Conservation (phyloP, 1,284 basidiomycete species). For the Apiotrichum porosum region DNA sequence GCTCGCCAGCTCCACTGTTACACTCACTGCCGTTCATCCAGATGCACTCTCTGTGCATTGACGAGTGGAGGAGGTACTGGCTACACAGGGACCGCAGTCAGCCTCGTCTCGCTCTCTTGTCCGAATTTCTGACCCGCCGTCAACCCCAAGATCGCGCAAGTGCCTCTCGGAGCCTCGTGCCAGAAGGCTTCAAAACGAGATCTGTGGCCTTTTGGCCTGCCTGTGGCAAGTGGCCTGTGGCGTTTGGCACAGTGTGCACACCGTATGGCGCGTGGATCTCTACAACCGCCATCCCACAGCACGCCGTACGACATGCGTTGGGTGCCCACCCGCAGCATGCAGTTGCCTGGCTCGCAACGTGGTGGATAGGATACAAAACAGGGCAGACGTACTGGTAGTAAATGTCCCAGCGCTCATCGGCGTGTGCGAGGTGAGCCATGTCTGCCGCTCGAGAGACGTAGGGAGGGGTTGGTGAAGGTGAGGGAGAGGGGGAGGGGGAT, state of each 20-base stretch:
- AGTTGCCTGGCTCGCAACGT: not conserved
- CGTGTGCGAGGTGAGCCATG: slow-evolving; percentile 12
- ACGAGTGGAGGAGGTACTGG: slow-evolving; percentile 25
- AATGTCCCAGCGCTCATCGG: slow-evolving; percentile 17
- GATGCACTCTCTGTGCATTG: slow-evolving; percentile 22
- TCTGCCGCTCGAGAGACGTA: slow-evolving; percentile 11
- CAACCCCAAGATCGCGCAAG: not conserved
- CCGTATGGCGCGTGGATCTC: too few species aligned
- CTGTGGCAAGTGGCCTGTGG: too few species aligned
- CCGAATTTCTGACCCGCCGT: too few species aligned
- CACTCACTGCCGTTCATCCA: slow-evolving; percentile 26
- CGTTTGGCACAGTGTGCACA: too few species aligned
- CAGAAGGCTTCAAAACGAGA: too few species aligned
- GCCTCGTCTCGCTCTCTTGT: too few species aligned
- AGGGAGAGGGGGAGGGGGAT: not conserved
- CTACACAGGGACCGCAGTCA: too few species aligned
- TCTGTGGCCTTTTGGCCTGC: too few species aligned
- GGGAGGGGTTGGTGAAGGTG: not conserved
- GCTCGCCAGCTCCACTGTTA: too few species aligned
- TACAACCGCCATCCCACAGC: too few species aligned
- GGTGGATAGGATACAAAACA: not conserved
- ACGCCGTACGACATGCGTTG: too few species aligned
- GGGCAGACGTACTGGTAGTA: slow-evolving; percentile 14
- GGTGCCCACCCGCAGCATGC: too few species aligned
- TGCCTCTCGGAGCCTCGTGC: not conserved